Conservation (phyloP, 148 eudicot genomes). For the Silene conica region DNA sequence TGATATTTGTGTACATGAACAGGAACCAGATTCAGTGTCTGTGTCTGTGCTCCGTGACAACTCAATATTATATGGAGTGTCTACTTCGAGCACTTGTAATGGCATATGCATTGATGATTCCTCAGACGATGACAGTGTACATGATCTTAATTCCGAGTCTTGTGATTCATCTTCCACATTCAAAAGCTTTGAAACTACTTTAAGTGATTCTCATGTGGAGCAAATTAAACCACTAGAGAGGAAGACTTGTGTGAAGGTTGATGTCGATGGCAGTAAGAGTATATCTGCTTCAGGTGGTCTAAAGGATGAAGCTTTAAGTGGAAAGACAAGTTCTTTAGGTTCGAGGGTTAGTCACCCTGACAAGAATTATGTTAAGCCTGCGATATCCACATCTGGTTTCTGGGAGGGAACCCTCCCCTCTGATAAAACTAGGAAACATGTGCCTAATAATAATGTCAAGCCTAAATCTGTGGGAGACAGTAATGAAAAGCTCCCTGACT, state of each 20-base stretch:
- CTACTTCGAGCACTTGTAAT: slow-evolving; percentile 14
- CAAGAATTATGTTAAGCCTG: slow-evolving; percentile 44
- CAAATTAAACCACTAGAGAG: slow-evolving; percentile 21
- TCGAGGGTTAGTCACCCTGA: slow-evolving; percentile 30
- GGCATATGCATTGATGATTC: slow-evolving; percentile 25
- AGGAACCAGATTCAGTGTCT: slow-evolving; percentile 18
- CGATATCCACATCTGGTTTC: slow-evolving; percentile 51
- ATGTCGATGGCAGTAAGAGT: slow-evolving; percentile 12
- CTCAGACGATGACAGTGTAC: slow-evolving; percentile 32
- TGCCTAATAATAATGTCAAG: slow-evolving; percentile 25
- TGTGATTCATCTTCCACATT: slow-evolving; percentile 18
- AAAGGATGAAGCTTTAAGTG: slow-evolving; percentile 25
- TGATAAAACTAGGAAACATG: slow-evolving; percentile 29
- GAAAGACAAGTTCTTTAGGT: slow-evolving; percentile 35
- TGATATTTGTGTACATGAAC: slow-evolving; percentile 19
- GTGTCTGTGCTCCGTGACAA: slow-evolving; percentile 7
- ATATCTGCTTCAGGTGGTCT: slow-evolving; percentile 18
- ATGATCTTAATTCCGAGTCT: slow-evolving; percentile 31
- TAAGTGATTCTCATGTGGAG: slow-evolving; percentile 23
- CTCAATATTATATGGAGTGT: slow-evolving; percentile 18
- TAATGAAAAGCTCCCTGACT: slow-evolving; percentile 20
- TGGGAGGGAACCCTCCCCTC: slow-evolving; percentile 60
- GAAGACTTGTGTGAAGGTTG: slow-evolving; percentile 16
- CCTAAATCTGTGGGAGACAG: slow-evolving; percentile 22
- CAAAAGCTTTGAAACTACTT: slow-evolving; percentile 26